These are phyloP conservation scores for Aspergillus vadensis DNA, from an alignment of 2,329 filamentous ascomycete genomes.

Conservation along the genomic window DNA sequence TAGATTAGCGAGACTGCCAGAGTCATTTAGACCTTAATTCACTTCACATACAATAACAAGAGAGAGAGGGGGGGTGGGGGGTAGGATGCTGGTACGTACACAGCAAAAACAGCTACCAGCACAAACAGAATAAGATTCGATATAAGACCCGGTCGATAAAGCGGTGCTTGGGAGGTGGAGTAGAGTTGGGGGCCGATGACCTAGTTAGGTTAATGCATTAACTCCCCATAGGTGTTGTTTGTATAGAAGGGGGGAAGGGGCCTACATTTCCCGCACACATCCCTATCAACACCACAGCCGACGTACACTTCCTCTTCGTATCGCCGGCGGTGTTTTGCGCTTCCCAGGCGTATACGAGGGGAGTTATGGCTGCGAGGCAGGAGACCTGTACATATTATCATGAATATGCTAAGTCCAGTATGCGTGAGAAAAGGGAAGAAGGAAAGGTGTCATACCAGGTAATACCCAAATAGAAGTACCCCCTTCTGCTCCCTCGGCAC, in stretches of 20 bases:
- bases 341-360: constrained; percentile 41
- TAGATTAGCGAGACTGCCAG: constrained; percentile 27
- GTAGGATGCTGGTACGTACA: constrained; percentile 24
- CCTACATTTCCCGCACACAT: constrained; percentile 41
- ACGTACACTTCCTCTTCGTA: constrained; percentile 42
- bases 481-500: constrained; percentile 52
- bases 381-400: constrained; percentile 22
- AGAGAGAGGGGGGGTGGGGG: too few species aligned
- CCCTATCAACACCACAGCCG: constrained; percentile 37
- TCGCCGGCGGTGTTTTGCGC: constrained; percentile 42
- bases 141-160: constrained; percentile 38
- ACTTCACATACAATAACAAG: background rate
- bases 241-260: too few species aligned
- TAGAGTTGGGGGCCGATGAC: constrained; percentile 40
- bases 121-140: constrained; percentile 39
- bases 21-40: background rate
- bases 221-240: too few species aligned
- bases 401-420: background rate
- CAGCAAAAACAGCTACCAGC: constrained; percentile 29
- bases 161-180: constrained; percentile 36
- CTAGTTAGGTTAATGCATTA: too few species aligned
- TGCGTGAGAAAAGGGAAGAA: background rate
- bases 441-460: constrained; percentile 41
- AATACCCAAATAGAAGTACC: constrained; percentile 55
- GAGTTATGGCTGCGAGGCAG: constrained; percentile 38